These are phyloP conservation scores for Blastobotrys serpentis DNA, from an alignment of 1,139 yeast genomes.

Conservation along the genomic window DNA sequence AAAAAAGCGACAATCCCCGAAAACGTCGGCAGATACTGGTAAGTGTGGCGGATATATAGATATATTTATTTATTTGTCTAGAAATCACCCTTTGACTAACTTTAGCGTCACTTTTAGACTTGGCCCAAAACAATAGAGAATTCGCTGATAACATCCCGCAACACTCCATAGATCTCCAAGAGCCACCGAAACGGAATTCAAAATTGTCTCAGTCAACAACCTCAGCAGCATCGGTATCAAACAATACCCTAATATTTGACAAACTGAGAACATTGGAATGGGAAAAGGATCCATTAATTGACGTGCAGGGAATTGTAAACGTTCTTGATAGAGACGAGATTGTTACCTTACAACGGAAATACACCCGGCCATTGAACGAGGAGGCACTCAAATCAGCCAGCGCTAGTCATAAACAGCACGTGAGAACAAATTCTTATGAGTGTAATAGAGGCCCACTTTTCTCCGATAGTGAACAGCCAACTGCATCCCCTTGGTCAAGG, in stretches of 20 bases:
- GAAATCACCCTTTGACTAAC: neutral
- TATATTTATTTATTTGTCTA: too few species aligned
- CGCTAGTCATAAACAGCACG: neutral
- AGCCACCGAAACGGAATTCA: slow-evolving; percentile 7
- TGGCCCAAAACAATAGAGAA: slow-evolving; percentile 3
- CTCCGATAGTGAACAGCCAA: slow-evolving; percentile 35
- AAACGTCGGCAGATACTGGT: slow-evolving; percentile 8
- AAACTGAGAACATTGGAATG: slow-evolving; percentile 33
- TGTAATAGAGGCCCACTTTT: slow-evolving; percentile 8
- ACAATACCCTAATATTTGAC: slow-evolving; percentile 25
- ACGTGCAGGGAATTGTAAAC: slow-evolving; percentile 33
- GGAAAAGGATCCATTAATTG: slow-evolving; percentile 37
- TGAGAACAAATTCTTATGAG: neutral
- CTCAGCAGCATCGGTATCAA: neutral
- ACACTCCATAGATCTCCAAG: neutral
- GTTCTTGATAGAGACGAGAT: slow-evolving; percentile 33
- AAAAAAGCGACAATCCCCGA: slow-evolving; percentile 15
- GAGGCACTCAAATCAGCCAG: too few species aligned
- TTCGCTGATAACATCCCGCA: neutral
- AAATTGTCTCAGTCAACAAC: slow-evolving; percentile 11
- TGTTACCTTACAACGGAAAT: slow-evolving; percentile 35
- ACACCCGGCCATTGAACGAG: slow-evolving; percentile 17
- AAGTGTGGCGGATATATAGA: neutral
- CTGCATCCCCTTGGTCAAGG: slow-evolving; percentile 36
- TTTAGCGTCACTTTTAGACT: neutral